Evolutionary conservation across 1,284 basidiomycete species (phyloP), one percentile per base, ranked within the genome.

Genomic region (Moesziomyces antarcticus): DNA sequence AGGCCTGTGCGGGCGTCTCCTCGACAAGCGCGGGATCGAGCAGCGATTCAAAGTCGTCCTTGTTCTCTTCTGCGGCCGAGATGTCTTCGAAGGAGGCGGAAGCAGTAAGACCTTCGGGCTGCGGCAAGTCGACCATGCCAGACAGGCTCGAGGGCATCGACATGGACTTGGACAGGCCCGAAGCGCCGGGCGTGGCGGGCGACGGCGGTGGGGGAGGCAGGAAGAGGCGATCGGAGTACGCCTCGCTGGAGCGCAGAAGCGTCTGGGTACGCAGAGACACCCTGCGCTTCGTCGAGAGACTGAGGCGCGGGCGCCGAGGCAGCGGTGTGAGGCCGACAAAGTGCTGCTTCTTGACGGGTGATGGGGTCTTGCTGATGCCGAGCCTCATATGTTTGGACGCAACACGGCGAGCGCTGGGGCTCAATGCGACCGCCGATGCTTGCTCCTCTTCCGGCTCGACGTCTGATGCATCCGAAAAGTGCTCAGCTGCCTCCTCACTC

Each of bases 261-360:
- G 72, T 74, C 42, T 66, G 66, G 1, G 72, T 74, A 22, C 72
- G 72, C n/a, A 74, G 57, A 45, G 72, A 74, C 16, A 74, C 66
- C 16, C 56, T 55, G 46, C 72, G 72, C 21, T 54, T 50, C 40
- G 72, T 66, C 18, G 66, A 55, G 41, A 69, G 63, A 49, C 66
- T 70, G 58, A 74, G 62, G 27, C 72, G 53, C 13, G 72, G 72
- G 37, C 66, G 59, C 21, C 72, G 66, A 21, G 72, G 66, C 51
- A 74, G 50, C 6, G 72, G 72, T 14, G 62, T 66, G 18, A 74
- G 59, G 30, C 57, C 61, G 22, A 58, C 64, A 45, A 73, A 67
- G 50, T 73, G 70, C 35, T 57, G 56, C 24, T 63, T 58, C 47
- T 73, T 73, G 52, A 59, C 59, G 9, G 70, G 70, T 5, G 70